phyloP scores from a whole-genome alignment of 208 protist genomes.

The Blastocrithidia nonstop region DNA sequence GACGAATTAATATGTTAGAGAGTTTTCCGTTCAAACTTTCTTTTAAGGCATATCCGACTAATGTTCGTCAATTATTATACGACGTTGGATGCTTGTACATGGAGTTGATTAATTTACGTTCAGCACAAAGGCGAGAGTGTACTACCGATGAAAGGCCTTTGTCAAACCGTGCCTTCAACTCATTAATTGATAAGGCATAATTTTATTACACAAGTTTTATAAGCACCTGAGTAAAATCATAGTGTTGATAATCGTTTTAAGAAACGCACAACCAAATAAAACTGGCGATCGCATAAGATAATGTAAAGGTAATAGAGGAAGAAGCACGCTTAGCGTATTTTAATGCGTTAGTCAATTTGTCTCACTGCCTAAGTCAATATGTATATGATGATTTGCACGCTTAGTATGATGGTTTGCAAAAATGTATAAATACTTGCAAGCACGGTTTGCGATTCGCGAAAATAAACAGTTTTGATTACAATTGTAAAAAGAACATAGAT shows the following conservation, averaged over 20 bases:
- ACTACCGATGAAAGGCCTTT: conserved; percentile 33
- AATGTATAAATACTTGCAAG: conserved; percentile 27
- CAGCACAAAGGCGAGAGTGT: conserved; percentile 33
- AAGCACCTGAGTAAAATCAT: conserved; percentile 54
- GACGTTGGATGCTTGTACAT: conserved; percentile 66
- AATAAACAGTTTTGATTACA: conserved; percentile 15
- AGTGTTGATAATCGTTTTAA: too few relatives aligned
- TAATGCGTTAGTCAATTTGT: conserved; percentile 47
- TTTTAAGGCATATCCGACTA: conserved; percentile 74
- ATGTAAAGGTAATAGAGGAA: too few relatives aligned
- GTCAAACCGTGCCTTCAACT: conserved; percentile 52
- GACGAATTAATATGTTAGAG: conserved; percentile 43
- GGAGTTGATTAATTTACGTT: conserved; percentile 46
- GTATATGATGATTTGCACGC: conserved; percentile 25
- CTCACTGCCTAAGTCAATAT: conserved; percentile 40
- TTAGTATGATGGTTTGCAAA: conserved; percentile 63
- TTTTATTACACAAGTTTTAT: conserved; percentile 57
- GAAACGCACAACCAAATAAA: too few relatives aligned
- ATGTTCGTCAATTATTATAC: conserved; percentile 68
- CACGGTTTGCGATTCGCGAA: conserved; percentile 41
- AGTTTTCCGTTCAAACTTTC: conserved; percentile 59
- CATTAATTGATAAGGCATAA: conserved; percentile 25
- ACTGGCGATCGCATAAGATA: too few relatives aligned
- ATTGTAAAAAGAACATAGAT: conserved; percentile 10
- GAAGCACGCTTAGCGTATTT: conserved; percentile 71